These are phyloP conservation scores for Whalleya microplaca DNA, from an alignment of 2,329 filamentous ascomycete genomes.

Conservation along the genomic window DNA sequence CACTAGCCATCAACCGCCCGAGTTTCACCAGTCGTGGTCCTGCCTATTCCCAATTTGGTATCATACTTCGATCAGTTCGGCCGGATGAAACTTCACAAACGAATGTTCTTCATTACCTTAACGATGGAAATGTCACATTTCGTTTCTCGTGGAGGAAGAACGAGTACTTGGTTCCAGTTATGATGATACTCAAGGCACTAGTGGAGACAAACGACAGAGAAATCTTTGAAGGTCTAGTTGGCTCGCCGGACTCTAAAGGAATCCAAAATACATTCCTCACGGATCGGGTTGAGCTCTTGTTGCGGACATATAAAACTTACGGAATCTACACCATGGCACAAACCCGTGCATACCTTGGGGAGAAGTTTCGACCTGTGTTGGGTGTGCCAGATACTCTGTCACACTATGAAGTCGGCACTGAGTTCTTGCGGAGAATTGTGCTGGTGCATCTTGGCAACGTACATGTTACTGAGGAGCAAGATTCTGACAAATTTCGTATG, in stretches of 20 bases:
- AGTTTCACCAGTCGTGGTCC: conserved; percentile 88
- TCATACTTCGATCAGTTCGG: conserved; percentile 88
- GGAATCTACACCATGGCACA: conserved; percentile 79
- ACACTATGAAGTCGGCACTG: conserved; percentile 86
- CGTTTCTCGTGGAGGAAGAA: conserved; percentile 98
- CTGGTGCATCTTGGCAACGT: conserved; percentile 88
- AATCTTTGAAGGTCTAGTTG: conserved; percentile 92
- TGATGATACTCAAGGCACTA: conserved; percentile 96
- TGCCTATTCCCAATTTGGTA: conserved; percentile 86
- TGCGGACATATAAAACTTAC: conserved; percentile 93
- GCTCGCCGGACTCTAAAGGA: conserved; percentile 74
- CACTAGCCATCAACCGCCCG: conserved; percentile 88
- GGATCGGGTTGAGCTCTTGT: conserved; percentile 87
- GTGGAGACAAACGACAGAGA: conserved; percentile 96
- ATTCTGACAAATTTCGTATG: conserved; percentile 92
- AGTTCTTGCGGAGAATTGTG: conserved; percentile 88
- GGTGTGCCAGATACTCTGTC: conserved; percentile 82
- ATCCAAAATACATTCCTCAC: conserved; percentile 90
- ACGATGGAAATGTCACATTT: conserved; percentile 94
- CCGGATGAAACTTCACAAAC: conserved; percentile 99
- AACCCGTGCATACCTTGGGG: conserved; percentile 83
- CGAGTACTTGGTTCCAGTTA: conserved; percentile 91
- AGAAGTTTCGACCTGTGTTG: conserved; percentile 88
- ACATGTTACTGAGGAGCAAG: conserved; percentile 80
- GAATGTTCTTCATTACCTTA: conserved; percentile 94